Conservation (phyloP, 169 alveolate species). For the Prorocentrum cordatum region DNA sequence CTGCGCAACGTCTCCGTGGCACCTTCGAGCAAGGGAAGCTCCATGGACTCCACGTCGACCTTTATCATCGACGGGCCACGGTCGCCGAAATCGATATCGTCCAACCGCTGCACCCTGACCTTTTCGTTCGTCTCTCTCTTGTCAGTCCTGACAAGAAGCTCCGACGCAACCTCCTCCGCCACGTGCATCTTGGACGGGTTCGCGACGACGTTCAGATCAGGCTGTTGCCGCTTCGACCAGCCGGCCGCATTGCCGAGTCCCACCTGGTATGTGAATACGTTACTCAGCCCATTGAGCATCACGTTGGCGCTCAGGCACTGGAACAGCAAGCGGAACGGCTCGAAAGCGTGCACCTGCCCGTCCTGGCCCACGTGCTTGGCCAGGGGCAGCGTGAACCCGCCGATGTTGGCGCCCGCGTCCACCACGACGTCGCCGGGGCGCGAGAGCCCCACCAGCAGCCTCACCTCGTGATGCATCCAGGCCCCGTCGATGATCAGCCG, state of each 20-base stretch:
- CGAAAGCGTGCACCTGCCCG: constrained; percentile 60
- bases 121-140: too few species aligned
- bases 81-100: neutral
- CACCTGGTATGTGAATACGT: neutral
- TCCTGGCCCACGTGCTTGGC: constrained; percentile 33
- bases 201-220: neutral
- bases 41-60: neutral
- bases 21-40: neutral
- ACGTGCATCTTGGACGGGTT: neutral
- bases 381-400: constrained; percentile 44
- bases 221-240: neutral
- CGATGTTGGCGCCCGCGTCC: constrained; percentile 60
- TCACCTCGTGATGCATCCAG: neutral
- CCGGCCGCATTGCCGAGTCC: neutral
- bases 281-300: constrained; percentile 9
- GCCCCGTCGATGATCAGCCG: neutral
- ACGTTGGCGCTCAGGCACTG: constrained; percentile 58
- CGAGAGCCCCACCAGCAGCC: neutral
- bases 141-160: too few species aligned
- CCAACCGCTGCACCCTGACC: too few species aligned
- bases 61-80: too few species aligned
- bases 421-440: constrained; percentile 12
- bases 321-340: constrained; percentile 66
- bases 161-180: too few species aligned
- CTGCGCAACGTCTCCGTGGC: neutral